Percentiles rank a stretch among this genome's conserved stretches.
Evolutionary conservation across 495 filamentous ascomycete species (phyloP).

Genomic region (Aspergillus saccharolyticus): DNA sequence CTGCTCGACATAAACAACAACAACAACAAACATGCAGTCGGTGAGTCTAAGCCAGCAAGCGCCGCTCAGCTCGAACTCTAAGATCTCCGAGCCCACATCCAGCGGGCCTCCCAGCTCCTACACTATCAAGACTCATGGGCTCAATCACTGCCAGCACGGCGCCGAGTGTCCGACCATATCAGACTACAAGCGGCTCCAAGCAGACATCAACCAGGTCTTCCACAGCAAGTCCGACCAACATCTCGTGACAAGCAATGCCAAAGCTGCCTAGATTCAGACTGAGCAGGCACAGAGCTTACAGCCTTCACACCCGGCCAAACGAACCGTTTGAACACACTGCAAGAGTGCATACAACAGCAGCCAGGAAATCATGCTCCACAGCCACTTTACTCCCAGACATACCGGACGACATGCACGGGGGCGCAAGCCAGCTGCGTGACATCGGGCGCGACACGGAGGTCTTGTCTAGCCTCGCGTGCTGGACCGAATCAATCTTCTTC

Average conservation of each 20-base stretch:
- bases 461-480: not conserved
- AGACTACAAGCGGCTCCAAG: not conserved
- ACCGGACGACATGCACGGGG: not conserved
- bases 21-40: no score
- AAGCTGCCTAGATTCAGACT: no score
- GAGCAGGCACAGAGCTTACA: no score
- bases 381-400: no score
- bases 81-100: not conserved
- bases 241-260: no score
- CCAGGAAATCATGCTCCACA: no score
- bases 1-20: no score
- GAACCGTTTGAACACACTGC: not conserved
- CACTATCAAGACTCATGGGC: not conserved
- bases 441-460: not conserved
- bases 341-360: not conserved
- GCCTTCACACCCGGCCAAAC: not conserved
- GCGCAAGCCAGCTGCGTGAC: not conserved
- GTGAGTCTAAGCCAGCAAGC: no score
- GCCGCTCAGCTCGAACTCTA: no score
- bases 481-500: not conserved
- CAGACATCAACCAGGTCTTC: not conserved
- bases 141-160: not conserved
- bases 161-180: not conserved
- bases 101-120: not conserved
- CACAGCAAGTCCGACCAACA: not conserved